Percentiles rank a stretch among this genome's conserved stretches.
Conservation (phyloP, 2,329 filamentous ascomycete genomes). For the Trematosphaeria pertusa region DNA sequence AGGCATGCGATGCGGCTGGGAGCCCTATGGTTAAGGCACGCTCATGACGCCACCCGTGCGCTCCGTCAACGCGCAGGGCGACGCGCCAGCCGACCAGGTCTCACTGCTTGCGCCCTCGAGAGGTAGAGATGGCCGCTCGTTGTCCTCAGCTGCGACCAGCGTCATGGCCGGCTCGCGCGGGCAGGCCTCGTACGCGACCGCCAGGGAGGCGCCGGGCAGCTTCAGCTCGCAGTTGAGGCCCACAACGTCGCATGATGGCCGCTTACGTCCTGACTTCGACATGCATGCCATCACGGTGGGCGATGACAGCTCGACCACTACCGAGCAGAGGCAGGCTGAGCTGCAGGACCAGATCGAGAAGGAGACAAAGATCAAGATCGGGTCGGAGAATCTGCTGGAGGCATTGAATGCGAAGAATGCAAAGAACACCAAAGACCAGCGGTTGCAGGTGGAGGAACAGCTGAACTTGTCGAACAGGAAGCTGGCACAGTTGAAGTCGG, state of each 20-base stretch:
- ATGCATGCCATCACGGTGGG: conserved; percentile 61
- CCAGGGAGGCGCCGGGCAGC: conserved; percentile 73
- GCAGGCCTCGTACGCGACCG: conserved; percentile 71
- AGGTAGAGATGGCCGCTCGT: conserved; percentile 62
- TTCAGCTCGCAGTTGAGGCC: conserved; percentile 89
- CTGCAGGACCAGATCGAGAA: conserved; percentile 88
- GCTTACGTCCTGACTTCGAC: conserved; percentile 63
- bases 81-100: conserved; percentile 45
- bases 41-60: conserved; percentile 53
- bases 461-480: conserved; percentile 85
- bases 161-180: conserved; percentile 67
- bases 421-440: conserved; percentile 83
- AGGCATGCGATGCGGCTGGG: conserved; percentile 48
- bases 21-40: conserved; percentile 46
- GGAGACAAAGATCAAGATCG: conserved; percentile 97
- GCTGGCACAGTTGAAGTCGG: conserved; percentile 64
- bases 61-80: conserved; percentile 49
- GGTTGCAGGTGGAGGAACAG: conserved; percentile 73
- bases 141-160: conserved; percentile 57
- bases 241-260: conserved; percentile 69
- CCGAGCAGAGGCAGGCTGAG: conserved; percentile 76
- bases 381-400: conserved; percentile 97
- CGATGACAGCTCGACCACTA: conserved; percentile 65
- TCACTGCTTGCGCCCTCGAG: conserved; percentile 53
- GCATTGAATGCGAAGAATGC: conserved; percentile 92